Evolutionary conservation across 179 eudicot species (phyloP).

Genomic region (Dionaea muscipula): DNA sequence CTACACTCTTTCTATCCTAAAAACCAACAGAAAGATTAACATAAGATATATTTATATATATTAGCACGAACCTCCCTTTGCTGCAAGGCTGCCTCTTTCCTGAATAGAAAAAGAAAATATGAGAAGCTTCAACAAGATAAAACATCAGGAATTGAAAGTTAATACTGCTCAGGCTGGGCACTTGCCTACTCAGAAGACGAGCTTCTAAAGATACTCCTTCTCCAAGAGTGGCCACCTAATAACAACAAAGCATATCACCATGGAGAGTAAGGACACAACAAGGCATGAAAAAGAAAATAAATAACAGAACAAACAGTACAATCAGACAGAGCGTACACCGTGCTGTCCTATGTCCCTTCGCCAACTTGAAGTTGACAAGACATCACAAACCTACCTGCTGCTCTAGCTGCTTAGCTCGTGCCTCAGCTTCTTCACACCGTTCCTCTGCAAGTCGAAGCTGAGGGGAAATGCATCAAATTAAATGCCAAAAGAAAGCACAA

Average conservation of each 20-base stretch:
- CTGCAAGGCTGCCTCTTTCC: slow-evolving; percentile 83
- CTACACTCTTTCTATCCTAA: no score
- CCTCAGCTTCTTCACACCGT: slow-evolving; percentile 72
- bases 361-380: no score
- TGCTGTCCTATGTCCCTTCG: no score
- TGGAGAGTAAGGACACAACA: neutral
- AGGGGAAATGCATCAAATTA: slow-evolving; percentile 21
- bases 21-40: no score
- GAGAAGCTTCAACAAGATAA: slow-evolving; percentile 15
- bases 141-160: slow-evolving; percentile 10
- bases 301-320: no score
- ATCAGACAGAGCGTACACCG: no score
- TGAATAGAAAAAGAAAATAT: slow-evolving; percentile 20
- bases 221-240: slow-evolving; percentile 72
- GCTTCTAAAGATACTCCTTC: slow-evolving; percentile 89
- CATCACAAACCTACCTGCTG: slow-evolving; percentile 44
- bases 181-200: slow-evolving; percentile 80
- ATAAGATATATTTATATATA: neutral
- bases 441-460: slow-evolving; percentile 90
- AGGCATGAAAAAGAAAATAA: no score
- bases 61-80: slow-evolving; percentile 70
- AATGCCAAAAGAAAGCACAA: slow-evolving; percentile 7
- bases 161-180: slow-evolving; percentile 1
- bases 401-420: slow-evolving; percentile 85
- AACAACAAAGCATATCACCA: slow-evolving; percentile 8